Percentiles rank a stretch among this genome's conserved stretches.
phyloP scores from a whole-genome alignment of 805 yeast genomes.

The Cyberlindnera maritima region DNA sequence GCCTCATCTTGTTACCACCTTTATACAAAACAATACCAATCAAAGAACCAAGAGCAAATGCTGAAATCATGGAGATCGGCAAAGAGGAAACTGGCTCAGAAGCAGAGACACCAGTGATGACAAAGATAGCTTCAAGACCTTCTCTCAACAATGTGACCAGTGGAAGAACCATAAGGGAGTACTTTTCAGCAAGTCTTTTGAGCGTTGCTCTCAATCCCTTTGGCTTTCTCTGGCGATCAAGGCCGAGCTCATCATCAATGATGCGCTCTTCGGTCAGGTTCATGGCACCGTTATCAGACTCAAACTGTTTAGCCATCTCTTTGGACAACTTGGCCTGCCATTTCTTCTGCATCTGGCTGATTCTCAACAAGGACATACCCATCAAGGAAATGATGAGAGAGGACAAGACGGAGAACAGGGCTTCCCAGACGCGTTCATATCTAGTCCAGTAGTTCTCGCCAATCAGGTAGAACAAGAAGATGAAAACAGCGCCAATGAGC shows the following conservation, averaged over 20 bases:
- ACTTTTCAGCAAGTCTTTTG: conserved; percentile 39
- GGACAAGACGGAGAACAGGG: conserved; percentile 74
- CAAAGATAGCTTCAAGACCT: conserved; percentile 90
- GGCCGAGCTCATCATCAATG: conserved; percentile 17
- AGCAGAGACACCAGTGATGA: conserved; percentile 84
- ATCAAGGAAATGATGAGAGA: conserved; percentile 77
- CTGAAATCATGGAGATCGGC: conserved; percentile 61
- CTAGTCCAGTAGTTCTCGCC: conserved; percentile 86
- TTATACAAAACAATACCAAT: conserved; percentile 70
- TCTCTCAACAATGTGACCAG: conserved; percentile 84
- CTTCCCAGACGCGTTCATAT: conserved; percentile 91
- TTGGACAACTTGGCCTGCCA: conserved; percentile 71
- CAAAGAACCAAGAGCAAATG: conserved; percentile 55
- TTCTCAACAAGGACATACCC: conserved; percentile 81
- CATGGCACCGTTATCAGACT: conserved; percentile 15
- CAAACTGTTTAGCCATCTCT: conserved; percentile 46
- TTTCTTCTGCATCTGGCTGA: conserved; percentile 79
- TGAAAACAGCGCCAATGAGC: conserved; percentile 63
- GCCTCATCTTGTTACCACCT: conserved; percentile 75
- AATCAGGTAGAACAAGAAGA: conserved; percentile 68
- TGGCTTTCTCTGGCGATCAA: conserved; percentile 1
- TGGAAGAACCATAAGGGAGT: conserved; percentile 75
- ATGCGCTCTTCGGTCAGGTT: conserved; percentile 19
- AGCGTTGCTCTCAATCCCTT: conserved; percentile 15
- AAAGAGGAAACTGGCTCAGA: conserved; percentile 65